Base-by-base conservation (phyloP, 345 rosid species). In the Pugionium dolabratum region DNA sequence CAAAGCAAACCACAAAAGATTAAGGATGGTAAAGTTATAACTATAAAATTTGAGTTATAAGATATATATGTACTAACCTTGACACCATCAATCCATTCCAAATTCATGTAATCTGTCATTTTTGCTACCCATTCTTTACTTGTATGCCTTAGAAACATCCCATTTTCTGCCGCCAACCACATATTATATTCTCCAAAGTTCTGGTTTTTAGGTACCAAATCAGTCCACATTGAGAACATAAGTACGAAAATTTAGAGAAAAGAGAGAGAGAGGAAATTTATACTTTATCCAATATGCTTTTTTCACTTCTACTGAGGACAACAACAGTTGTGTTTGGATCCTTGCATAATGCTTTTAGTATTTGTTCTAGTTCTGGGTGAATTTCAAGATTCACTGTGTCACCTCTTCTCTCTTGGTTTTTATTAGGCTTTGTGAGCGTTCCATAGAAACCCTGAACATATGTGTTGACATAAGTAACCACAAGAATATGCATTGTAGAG, bases 111-210 rank as follows among this genome's bases (percentile, higher is more conserved):
- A 67, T 94, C 96, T 2, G 97, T 95, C 85, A 88, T 91, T 60
- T 95, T 91, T 43, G 96, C 86, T 91, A 88, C 86, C 99, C 99
- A 94, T 2, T 79, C 78, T 62, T 86, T 93, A 37, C 70, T 77
- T 37, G 97, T 84, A 57, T 66, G 84, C 59, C 95, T 88, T 61
- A 90, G 59, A 75, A 94, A 94, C 91, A 94, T 90, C 48, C 99
- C 99, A 48, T 94, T 89, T 79, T 94, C 99, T 42, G 97, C 97
- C 35, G 95, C 99, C 75, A 94, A 56, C 97, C 97, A 94, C 84
- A 91, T 78, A 54, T 85, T 71, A 40, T 80, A 87, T 64, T 77
- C 95, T 33, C 76, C 79, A 70, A 90, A 94, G 78, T 87, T 91
- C 99, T 94, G 83, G 9, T 27, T 59, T 39, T 62, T 49, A 45